These are phyloP conservation scores for Acorus calamus DNA, from an alignment of 106 monocot species.

Conservation along the genomic window DNA sequence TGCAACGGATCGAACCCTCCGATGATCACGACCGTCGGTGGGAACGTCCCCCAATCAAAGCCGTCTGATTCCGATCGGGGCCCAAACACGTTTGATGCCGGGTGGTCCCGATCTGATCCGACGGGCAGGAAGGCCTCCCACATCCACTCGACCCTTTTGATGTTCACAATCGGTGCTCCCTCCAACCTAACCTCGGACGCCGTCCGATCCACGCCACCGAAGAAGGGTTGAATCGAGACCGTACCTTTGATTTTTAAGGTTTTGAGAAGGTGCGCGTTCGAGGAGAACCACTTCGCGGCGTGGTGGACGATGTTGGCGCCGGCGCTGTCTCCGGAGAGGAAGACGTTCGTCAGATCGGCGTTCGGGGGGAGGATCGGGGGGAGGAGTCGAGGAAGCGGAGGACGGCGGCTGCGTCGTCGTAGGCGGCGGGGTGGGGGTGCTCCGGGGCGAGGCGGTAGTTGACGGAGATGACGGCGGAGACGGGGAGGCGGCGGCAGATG, in stretches of 20 bases:
- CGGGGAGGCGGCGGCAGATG: not conserved
- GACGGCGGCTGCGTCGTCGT: conserved; percentile 31
- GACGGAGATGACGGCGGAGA: conserved; percentile 17
- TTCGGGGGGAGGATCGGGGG: not conserved
- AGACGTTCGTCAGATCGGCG: conserved; percentile 16
- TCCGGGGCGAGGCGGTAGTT: conserved; percentile 36
- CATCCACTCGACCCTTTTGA: conserved; percentile 15
- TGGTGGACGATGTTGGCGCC: conserved; percentile 40
- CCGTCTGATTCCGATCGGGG: not conserved
- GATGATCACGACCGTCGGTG: conserved; percentile 15
- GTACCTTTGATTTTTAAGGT: conserved; percentile 2
- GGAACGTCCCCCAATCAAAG: conserved; percentile 2
- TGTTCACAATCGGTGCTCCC: conserved; percentile 8
- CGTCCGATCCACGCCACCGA: conserved; percentile 23
- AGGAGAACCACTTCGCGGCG: conserved; percentile 8
- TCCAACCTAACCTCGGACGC: conserved; percentile 22
- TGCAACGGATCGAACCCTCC: conserved; percentile 27
- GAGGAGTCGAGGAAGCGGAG: conserved; percentile 21
- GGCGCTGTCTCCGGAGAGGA: conserved; percentile 35
- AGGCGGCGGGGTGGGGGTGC: conserved; percentile 22
- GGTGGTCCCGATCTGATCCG: conserved; percentile 23
- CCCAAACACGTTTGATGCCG: conserved; percentile 17
- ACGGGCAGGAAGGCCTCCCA: conserved; percentile 37
- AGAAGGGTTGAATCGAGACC: conserved; percentile 23
- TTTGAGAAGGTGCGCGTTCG: no score